Percentiles rank a stretch among this genome's conserved stretches.
These are phyloP conservation scores for Alternaria brassicicola DNA, from an alignment of 2,329 filamentous ascomycete genomes.

Conservation along the genomic window DNA sequence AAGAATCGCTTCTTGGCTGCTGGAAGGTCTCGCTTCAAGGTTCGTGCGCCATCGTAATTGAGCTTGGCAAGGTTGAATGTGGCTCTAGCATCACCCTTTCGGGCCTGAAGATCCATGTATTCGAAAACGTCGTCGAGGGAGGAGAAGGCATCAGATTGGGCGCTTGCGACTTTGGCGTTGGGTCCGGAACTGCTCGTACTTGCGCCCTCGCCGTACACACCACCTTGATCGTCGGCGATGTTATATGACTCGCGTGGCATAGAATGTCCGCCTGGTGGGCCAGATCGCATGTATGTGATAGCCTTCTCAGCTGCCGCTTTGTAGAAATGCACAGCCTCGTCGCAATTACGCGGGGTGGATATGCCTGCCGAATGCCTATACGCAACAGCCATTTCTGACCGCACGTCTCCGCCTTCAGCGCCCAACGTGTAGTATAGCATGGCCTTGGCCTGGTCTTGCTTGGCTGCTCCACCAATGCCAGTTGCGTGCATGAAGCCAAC, in stretches of 20 bases:
- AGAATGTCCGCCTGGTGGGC: conserved; percentile 83
- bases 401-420: conserved; percentile 78
- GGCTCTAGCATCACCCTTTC: conserved; percentile 86
- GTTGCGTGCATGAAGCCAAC: conserved; percentile 94
- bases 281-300: conserved; percentile 83
- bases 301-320: conserved; percentile 93
- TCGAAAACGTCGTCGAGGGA: conserved; percentile 93
- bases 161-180: conserved; percentile 75
- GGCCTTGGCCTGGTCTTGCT: conserved; percentile 87
- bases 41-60: conserved; percentile 84
- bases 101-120: conserved; percentile 86
- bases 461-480: conserved; percentile 80
- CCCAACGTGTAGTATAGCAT: conserved; percentile 95
- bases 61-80: conserved; percentile 85
- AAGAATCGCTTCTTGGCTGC: conserved; percentile 82
- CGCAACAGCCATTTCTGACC: conserved; percentile 91
- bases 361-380: conserved; percentile 87
- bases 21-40: conserved; percentile 73
- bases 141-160: conserved; percentile 80
- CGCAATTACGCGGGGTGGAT: conserved; percentile 83
- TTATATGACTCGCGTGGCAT: conserved; percentile 80
- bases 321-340: conserved; percentile 85
- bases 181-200: conserved; percentile 86
- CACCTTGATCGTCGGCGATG: conserved; percentile 87
- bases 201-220: conserved; percentile 93